A percentile compares a stretch with the other conserved stretches of the same genome.
These are phyloP conservation scores for Simmondsia chinensis DNA, from an alignment of 148 eudicot genomes.

Conservation along the genomic window DNA sequence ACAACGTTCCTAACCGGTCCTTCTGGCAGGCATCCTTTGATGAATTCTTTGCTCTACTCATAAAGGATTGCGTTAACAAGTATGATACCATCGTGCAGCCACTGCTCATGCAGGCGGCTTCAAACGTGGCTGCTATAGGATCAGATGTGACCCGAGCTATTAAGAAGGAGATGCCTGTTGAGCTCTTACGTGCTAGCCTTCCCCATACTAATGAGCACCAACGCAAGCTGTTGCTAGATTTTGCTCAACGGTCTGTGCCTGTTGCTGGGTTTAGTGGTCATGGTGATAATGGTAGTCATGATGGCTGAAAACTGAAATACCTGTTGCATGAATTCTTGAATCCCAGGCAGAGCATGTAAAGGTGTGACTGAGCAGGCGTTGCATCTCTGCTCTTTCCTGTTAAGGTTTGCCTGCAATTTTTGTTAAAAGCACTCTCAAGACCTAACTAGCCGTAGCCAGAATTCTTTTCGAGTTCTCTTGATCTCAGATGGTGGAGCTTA, in stretches of 20 bases:
- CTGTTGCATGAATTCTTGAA: not conserved
- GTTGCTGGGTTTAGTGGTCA: slow-evolving; percentile 44
- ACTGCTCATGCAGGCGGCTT: slow-evolving; percentile 25
- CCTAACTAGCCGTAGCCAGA: too few relatives aligned
- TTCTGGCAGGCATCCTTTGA: slow-evolving; percentile 95
- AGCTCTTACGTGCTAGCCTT: slow-evolving; percentile 81
- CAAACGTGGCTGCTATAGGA: slow-evolving; percentile 26
- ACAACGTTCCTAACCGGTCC: slow-evolving; percentile 36
- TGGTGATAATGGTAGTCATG: slow-evolving; percentile 28
- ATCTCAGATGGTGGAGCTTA: slow-evolving; percentile 19
- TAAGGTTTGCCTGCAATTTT: too few relatives aligned
- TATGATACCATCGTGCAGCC: slow-evolving; percentile 63
- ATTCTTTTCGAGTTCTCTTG: slow-evolving; percentile 4
- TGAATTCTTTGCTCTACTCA: slow-evolving; percentile 68
- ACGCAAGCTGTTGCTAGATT: slow-evolving; percentile 57
- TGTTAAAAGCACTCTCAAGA: too few relatives aligned
- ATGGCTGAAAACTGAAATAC: slow-evolving; percentile 7
- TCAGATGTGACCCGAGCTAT: slow-evolving; percentile 60
- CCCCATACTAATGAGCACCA: slow-evolving; percentile 83
- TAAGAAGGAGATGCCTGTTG: slow-evolving; percentile 88
- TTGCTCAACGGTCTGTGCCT: slow-evolving; percentile 77
- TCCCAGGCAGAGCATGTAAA: not conserved
- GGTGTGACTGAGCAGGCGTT: slow-evolving; percentile 14
- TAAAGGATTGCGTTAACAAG: slow-evolving; percentile 76
- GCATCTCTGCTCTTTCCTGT: too few relatives aligned